Conservation (phyloP, 257 asterid species). For the Jaltomata sinuosa region DNA sequence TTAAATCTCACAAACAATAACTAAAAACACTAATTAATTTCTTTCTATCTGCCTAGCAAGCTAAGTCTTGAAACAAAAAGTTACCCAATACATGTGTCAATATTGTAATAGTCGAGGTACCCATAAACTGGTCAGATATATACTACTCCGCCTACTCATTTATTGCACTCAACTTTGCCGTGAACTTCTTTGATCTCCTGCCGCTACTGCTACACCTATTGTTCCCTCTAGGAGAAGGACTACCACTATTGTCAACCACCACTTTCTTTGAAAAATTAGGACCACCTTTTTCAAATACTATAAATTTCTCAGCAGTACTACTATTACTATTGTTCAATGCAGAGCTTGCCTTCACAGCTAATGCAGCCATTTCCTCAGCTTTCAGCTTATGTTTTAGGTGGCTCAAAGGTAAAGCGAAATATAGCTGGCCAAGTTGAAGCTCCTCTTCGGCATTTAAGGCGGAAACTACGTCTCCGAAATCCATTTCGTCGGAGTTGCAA, state of each 20-base stretch:
- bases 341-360: conserved; percentile 91
- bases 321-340: conserved; percentile 49
- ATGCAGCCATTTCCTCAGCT: conserved; percentile 96
- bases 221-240: neutral
- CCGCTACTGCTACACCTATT: conserved; percentile 14
- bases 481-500: conserved; percentile 91
- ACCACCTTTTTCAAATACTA: conserved; percentile 11
- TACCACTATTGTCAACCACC: neutral
- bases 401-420: conserved; percentile 72
- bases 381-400: conserved; percentile 44
- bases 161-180: conserved; percentile 51
- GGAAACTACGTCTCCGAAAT: conserved; percentile 59
- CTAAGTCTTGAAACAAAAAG: neutral
- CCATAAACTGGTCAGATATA: neutral
- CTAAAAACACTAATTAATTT: neutral
- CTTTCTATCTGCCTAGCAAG: neutral
- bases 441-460: conserved; percentile 69
- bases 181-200: conserved; percentile 28
- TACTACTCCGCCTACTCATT: conserved; percentile 54
- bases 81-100: neutral
- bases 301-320: conserved; percentile 37
- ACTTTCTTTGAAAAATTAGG: neutral
- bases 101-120: neutral
- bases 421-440: conserved; percentile 73
- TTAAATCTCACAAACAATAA: neutral